Conservation (phyloP, 495 filamentous ascomycete genomes). For the Hypoxylon rickii region DNA sequence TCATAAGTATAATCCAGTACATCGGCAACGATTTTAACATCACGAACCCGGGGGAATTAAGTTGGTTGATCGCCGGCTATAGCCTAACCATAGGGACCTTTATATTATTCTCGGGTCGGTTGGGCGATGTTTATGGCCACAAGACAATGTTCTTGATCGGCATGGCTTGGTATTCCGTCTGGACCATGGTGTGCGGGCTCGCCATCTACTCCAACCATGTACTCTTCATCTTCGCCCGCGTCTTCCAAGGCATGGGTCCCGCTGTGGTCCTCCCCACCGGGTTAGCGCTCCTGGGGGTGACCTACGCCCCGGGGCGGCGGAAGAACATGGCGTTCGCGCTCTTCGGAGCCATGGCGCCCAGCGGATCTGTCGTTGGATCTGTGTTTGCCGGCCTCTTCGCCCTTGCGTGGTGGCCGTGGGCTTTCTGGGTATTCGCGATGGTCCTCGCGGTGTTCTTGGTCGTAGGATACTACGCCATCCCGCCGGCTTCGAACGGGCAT, state of each 20-base stretch:
- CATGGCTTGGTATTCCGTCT: conserved; percentile 61
- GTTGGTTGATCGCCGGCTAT: conserved; percentile 64
- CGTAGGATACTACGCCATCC: conserved; percentile 52
- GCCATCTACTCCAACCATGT: conserved; percentile 48
- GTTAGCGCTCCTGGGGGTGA: conserved; percentile 63
- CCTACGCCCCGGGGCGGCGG: conserved; percentile 56
- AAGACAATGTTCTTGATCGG: conserved; percentile 61
- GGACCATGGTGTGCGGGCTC: conserved; percentile 57
- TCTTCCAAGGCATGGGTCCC: conserved; percentile 64
- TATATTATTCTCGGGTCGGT: conserved; percentile 64
- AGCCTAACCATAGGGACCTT: conserved; percentile 66
- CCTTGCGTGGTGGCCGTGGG: conserved; percentile 69
- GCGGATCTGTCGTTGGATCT: conserved; percentile 55
- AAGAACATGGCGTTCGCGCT: conserved; percentile 68
- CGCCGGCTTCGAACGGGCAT: conserved; percentile 42
- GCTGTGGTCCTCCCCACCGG: conserved; percentile 66
- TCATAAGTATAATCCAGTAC: conserved; percentile 41
- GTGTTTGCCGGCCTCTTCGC: conserved; percentile 58
- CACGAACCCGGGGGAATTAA: conserved; percentile 38
- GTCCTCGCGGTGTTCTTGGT: conserved; percentile 47
- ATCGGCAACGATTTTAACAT: conserved; percentile 34
- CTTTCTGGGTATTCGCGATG: conserved; percentile 62
- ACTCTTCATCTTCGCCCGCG: conserved; percentile 61
- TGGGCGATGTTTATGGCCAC: conserved; percentile 64
- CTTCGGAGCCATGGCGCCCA: conserved; percentile 66